Evolutionary conservation across 2,329 filamentous ascomycete species (phyloP).

Genomic region (Xenoacremonium recifei): DNA sequence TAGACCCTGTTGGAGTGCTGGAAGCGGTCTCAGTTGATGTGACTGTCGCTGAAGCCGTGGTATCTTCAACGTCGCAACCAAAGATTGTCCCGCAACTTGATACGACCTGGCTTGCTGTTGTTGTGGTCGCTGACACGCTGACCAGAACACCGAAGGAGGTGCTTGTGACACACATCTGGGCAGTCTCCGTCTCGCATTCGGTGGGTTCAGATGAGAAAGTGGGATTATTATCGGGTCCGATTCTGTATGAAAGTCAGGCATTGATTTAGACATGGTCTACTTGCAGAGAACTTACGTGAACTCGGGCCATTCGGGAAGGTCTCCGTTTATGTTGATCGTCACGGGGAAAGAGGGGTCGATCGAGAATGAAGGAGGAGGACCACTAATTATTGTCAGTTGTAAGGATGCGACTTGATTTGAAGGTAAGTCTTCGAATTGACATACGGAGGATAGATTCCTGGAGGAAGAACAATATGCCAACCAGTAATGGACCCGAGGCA

Average conservation of each 20-base stretch:
- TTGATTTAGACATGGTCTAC: too few species aligned
- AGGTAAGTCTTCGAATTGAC: too few species aligned
- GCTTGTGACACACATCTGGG: constrained; percentile 2
- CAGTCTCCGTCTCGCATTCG: constrained; percentile 1
- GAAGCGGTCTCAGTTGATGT: too few species aligned
- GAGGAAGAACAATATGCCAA: constrained; percentile 1
- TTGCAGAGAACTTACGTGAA: constrained; percentile 2
- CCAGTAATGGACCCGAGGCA: constrained; percentile 3
- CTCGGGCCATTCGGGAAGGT: neutral
- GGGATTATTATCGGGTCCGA: neutral
- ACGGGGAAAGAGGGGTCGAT: neutral
- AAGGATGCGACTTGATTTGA: too few species aligned
- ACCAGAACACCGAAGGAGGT: neutral
- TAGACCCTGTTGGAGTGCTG: too few species aligned
- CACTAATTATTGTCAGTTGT: too few species aligned
- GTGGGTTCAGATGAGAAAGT: constrained; percentile 1
- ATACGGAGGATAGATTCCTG: constrained; percentile 4
- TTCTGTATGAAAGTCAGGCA: too few species aligned
- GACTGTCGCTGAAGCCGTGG: too few species aligned
- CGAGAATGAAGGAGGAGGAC: too few species aligned
- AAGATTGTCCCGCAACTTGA: constrained; percentile 3
- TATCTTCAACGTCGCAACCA: constrained; percentile 1
- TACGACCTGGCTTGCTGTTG: neutral
- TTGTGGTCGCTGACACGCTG: neutral
- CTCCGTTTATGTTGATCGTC: constrained; percentile 1